These are phyloP conservation scores for Starmerella bacillaris DNA, from an alignment of 805 yeast species.

Conservation along the genomic window DNA sequence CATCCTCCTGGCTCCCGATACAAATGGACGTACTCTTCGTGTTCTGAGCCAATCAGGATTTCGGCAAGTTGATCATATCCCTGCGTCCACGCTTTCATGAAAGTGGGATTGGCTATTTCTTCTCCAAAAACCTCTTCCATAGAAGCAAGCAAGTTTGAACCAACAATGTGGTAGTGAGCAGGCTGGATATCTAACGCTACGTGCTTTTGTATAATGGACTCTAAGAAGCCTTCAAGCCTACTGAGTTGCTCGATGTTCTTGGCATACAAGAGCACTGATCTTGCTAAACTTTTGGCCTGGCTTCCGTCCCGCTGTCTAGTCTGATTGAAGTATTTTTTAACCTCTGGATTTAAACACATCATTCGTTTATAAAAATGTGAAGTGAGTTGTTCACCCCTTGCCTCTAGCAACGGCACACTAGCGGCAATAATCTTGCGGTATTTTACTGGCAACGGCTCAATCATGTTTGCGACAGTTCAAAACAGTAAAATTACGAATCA, in stretches of 20 bases:
- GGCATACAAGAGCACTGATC: slow-evolving; percentile 43
- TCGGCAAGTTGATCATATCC: slow-evolving; percentile 51
- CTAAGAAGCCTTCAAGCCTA: slow-evolving; percentile 35
- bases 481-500: neutral
- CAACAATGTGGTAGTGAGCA: slow-evolving; percentile 51
- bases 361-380: slow-evolving; percentile 36
- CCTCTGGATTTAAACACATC: slow-evolving; percentile 36
- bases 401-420: slow-evolving; percentile 34
- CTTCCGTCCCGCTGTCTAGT: slow-evolving; percentile 35
- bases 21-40: slow-evolving; percentile 27
- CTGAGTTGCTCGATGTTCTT: slow-evolving; percentile 34
- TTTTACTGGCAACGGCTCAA: neutral
- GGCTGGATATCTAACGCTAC: slow-evolving; percentile 44
- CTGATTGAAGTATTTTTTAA: slow-evolving; percentile 40
- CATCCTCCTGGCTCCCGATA: slow-evolving; percentile 29
- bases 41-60: slow-evolving; percentile 39
- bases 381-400: slow-evolving; percentile 38
- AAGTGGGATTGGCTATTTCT: slow-evolving; percentile 36
- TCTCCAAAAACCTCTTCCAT: slow-evolving; percentile 36
- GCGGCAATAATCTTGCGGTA: neutral
- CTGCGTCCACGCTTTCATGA: slow-evolving; percentile 43
- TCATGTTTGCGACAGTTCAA: too few relatives aligned
- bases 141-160: slow-evolving; percentile 36
- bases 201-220: slow-evolving; percentile 46
- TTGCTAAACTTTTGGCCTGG: slow-evolving; percentile 50